phyloP scores from a whole-genome alignment of 2,329 filamentous ascomycete genomes.

The Chaetomiaceae sp. region DNA sequence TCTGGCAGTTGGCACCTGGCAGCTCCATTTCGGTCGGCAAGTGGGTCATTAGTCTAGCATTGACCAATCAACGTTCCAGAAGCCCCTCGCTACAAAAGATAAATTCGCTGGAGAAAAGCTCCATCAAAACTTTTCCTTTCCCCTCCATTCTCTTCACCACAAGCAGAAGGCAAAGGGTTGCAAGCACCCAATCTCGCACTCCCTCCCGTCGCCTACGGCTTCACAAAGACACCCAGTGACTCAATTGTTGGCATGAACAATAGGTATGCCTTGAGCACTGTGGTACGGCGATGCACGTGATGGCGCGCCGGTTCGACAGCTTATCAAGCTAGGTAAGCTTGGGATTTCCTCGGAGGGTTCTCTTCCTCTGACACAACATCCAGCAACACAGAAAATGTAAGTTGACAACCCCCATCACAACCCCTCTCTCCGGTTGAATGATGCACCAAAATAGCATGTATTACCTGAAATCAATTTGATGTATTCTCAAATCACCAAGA shows the following conservation, averaged over 20 bases:
- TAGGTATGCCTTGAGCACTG: not conserved
- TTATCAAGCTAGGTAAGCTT: conserved; percentile 2
- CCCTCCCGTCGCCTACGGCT: not conserved
- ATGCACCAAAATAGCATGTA: conserved; percentile 55
- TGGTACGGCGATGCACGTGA: conserved; percentile 14
- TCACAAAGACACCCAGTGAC: not conserved
- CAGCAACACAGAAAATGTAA: conserved; percentile 14
- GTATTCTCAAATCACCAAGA: conserved; percentile 64
- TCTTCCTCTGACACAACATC: conserved; percentile 4
- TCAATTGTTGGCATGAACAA: not conserved
- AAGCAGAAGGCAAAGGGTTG: not conserved
- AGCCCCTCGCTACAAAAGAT: not conserved
- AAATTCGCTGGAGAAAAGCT: conserved; percentile 17
- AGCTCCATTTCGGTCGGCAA: not conserved
- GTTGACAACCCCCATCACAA: not conserved
- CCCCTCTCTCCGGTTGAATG: conserved; percentile 34
- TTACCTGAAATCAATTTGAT: conserved; percentile 56
- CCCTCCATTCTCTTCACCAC: conserved; percentile 9
- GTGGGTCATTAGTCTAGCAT: conserved; percentile 1
- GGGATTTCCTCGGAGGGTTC: conserved; percentile 1
- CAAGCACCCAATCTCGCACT: conserved; percentile 1
- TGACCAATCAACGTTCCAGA: conserved; percentile 7
- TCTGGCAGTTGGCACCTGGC: no score
- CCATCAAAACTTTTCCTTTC: conserved; percentile 4
- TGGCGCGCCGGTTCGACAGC: not conserved